phyloP scores from a whole-genome alignment of 2,329 filamentous ascomycete genomes.

The Dactylonectria macrodidyma region DNA sequence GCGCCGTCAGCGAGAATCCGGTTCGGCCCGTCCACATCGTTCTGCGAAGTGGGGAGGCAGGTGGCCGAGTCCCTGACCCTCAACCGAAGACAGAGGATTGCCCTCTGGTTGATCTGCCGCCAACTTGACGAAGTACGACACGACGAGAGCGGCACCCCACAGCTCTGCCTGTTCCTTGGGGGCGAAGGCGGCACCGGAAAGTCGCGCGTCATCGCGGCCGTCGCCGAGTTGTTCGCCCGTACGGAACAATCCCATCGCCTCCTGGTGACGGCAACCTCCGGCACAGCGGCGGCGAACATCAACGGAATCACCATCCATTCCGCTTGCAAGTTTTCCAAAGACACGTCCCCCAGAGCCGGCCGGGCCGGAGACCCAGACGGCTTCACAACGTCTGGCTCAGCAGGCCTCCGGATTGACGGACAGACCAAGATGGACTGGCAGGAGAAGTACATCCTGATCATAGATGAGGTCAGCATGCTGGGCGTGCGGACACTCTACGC shows the following conservation, averaged over 20 bases:
- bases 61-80: constrained; percentile 8
- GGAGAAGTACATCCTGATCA: constrained; percentile 23
- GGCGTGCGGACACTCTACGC: constrained; percentile 17
- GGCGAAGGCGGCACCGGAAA: constrained; percentile 32
- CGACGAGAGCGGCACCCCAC: not conserved
- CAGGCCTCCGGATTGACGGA: constrained; percentile 43
- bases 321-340: constrained; percentile 22
- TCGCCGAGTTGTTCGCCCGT: constrained; percentile 17
- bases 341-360: not conserved
- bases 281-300: constrained; percentile 21
- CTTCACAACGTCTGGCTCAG: constrained; percentile 37
- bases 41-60: constrained; percentile 13
- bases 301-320: constrained; percentile 31
- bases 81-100: constrained; percentile 17
- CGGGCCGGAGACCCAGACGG: not conserved
- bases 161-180: constrained; percentile 31
- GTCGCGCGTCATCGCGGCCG: constrained; percentile 23
- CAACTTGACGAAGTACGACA: constrained; percentile 17
- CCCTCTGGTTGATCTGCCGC: constrained; percentile 23
- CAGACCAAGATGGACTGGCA: constrained; percentile 9
- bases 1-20: not conserved
- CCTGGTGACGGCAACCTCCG: constrained; percentile 26
- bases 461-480: constrained; percentile 30
- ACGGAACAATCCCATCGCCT: constrained; percentile 7
- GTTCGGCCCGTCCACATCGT: constrained; percentile 22